A percentile compares a stretch with the other conserved stretches of the same genome.
phyloP scores from a whole-genome alignment of 179 eudicot genomes.

The Spinacia oleracea region DNA sequence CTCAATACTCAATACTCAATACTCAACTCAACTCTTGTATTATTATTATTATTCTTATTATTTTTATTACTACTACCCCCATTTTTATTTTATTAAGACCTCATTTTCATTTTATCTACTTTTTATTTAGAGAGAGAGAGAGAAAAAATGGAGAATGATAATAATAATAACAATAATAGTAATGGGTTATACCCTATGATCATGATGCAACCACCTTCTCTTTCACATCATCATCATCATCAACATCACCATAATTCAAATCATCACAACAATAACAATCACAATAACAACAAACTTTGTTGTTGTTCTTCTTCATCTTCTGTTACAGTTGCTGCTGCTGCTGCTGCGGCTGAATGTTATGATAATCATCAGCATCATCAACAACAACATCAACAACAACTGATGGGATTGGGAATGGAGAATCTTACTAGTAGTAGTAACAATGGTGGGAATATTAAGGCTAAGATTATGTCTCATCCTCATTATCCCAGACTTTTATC shows the following conservation, averaged over 20 bases:
- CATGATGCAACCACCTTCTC: constrained; percentile 43
- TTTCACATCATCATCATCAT: constrained; percentile 21
- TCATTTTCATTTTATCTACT: too few species aligned
- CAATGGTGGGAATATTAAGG: constrained; percentile 45
- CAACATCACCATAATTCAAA: constrained; percentile 14
- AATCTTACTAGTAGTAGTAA: constrained; percentile 12
- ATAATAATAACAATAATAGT: constrained; percentile 15
- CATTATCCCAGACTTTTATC: constrained; percentile 84
- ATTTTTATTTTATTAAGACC: too few species aligned
- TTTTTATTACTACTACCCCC: too few species aligned
- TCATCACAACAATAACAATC: constrained; percentile 14
- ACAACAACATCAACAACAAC: not conserved
- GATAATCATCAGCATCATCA: constrained; percentile 26
- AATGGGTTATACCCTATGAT: constrained; percentile 44
- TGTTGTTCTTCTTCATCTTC: constrained; percentile 27
- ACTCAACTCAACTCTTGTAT: too few species aligned
- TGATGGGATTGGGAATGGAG: constrained; percentile 35
- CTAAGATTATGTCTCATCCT: constrained; percentile 96
- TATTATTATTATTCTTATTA: too few species aligned
- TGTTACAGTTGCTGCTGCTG: constrained; percentile 11
- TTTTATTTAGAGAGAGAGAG: too few species aligned
- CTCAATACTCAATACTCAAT: too few species aligned
- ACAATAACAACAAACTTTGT: constrained; percentile 16
- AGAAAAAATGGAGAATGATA: constrained; percentile 3
- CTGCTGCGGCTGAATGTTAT: constrained; percentile 28